Conservation (phyloP, 169 alveolate species). For the Plasmodium relictum region DNA sequence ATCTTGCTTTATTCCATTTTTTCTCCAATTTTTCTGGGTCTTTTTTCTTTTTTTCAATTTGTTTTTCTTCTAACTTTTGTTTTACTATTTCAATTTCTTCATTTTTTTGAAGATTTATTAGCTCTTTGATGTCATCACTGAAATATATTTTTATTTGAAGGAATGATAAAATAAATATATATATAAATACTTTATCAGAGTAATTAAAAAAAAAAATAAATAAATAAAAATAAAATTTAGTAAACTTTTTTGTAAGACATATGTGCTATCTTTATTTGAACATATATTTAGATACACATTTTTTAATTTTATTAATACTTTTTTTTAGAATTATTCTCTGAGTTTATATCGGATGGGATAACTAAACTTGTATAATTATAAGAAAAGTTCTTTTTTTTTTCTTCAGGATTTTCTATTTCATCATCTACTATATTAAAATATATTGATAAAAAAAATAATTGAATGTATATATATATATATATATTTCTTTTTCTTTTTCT, state of each 20-base stretch:
- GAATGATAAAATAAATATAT: background rate
- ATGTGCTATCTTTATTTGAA: background rate
- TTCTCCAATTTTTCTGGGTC: too few relatives aligned
- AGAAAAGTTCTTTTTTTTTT: background rate
- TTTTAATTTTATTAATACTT: slow-evolving; percentile 7
- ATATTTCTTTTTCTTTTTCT: background rate
- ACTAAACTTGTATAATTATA: slow-evolving; percentile 31
- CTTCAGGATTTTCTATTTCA: background rate
- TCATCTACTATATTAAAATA: background rate
- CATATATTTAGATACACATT: slow-evolving; percentile 4
- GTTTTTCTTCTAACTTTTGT: slow-evolving; percentile 22
- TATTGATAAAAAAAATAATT: background rate
- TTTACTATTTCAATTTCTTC: slow-evolving; percentile 33
- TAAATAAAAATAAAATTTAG: too few relatives aligned
- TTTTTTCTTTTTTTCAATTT: background rate
- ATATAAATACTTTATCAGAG: background rate
- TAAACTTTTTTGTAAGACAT: too few relatives aligned
- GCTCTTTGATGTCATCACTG: slow-evolving; percentile 15
- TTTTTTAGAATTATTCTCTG: slow-evolving; percentile 17
- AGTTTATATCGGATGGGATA: slow-evolving; percentile 7
- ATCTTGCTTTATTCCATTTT: background rate
- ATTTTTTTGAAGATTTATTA: slow-evolving; percentile 31
- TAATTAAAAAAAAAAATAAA: too few relatives aligned
- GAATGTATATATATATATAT: background rate
- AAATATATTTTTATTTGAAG: background rate